Conservation (phyloP, 306 rosid species). For the Quercus ilex region DNA sequence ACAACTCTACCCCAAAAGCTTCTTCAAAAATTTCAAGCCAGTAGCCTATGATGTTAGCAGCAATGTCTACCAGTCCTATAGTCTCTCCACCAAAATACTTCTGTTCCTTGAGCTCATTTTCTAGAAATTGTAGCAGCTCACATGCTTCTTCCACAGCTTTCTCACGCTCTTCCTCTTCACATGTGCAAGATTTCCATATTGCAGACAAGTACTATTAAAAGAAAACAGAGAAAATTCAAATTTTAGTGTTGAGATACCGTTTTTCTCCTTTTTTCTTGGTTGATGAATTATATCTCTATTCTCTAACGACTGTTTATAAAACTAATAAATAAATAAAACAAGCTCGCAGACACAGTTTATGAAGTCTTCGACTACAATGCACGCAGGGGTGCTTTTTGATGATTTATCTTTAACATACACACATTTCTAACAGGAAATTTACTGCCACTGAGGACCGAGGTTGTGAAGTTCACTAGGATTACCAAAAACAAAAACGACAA, state of each 20-base stretch:
- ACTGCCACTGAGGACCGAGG: too few relatives aligned
- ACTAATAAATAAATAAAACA: too few relatives aligned
- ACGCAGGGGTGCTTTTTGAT: too few relatives aligned
- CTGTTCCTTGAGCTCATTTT: constrained; percentile 32
- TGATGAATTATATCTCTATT: neutral
- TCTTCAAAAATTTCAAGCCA: constrained; percentile 32
- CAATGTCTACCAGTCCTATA: constrained; percentile 31
- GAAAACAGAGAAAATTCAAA: neutral
- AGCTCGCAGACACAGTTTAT: too few relatives aligned
- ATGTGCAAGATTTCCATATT: neutral
- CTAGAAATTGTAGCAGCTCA: constrained; percentile 14
- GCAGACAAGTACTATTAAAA: neutral
- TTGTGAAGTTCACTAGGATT: too few relatives aligned
- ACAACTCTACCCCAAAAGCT: constrained; percentile 10
- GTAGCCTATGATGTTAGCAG: constrained; percentile 12
- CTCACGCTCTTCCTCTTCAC: constrained; percentile 11
- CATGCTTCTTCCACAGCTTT: constrained; percentile 26
- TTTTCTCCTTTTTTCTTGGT: neutral
- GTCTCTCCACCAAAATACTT: constrained; percentile 39
- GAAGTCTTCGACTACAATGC: too few relatives aligned
- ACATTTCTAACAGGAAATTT: too few relatives aligned
- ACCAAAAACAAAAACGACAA: too few relatives aligned
- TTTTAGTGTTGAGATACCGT: neutral
- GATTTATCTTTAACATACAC: too few relatives aligned
- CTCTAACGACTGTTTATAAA: too few relatives aligned